A percentile compares a stretch with the other conserved stretches of the same genome.
Evolutionary conservation across 495 filamentous ascomycete genomes (phyloP).

Genomic region (Neurospora sp.): DNA sequence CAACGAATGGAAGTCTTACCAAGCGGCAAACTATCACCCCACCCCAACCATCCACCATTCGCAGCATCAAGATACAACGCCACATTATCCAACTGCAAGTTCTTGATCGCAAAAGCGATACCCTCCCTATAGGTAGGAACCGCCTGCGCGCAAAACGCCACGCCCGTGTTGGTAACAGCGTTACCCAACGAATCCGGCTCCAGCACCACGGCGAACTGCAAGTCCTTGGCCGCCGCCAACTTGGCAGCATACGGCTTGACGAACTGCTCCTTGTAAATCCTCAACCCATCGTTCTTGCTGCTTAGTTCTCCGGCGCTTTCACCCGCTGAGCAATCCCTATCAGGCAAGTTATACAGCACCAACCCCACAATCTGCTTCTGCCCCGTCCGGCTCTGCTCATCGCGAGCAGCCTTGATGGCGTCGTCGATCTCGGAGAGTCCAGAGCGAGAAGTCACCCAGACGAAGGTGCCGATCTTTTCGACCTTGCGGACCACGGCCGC

Average conservation of each 20-base stretch:
- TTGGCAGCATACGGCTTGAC: slow-evolving; percentile 38
- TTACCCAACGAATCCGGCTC: slow-evolving; percentile 59
- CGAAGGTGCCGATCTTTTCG: slow-evolving; percentile 44
- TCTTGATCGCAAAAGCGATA: slow-evolving; percentile 46
- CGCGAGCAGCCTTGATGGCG: slow-evolving; percentile 38
- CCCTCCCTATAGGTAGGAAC: slow-evolving; percentile 45
- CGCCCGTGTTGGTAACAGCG: slow-evolving; percentile 47
- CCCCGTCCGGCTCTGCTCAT: slow-evolving; percentile 32
- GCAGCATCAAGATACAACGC: slow-evolving; percentile 55
- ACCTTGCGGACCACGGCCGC: slow-evolving; percentile 32
- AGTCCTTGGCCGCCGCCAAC: slow-evolving; percentile 15
- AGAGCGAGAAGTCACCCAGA: slow-evolving; percentile 34
- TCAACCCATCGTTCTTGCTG: slow-evolving; percentile 38
- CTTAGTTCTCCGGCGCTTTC: slow-evolving; percentile 50
- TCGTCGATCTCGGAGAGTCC: slow-evolving; percentile 33
- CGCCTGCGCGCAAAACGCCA: slow-evolving; percentile 45
- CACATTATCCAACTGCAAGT: slow-evolving; percentile 48
- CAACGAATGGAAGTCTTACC: neutral
- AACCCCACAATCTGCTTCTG: slow-evolving; percentile 37
- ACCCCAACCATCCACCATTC: slow-evolving; percentile 64
- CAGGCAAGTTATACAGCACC: slow-evolving; percentile 58
- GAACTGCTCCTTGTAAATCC: slow-evolving; percentile 49
- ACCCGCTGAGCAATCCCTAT: slow-evolving; percentile 52
- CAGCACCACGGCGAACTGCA: slow-evolving; percentile 30
- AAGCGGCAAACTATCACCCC: slow-evolving; percentile 54